These are phyloP conservation scores for Karstenula rhodostoma DNA, from an alignment of 2,329 filamentous ascomycete species.

Conservation along the genomic window DNA sequence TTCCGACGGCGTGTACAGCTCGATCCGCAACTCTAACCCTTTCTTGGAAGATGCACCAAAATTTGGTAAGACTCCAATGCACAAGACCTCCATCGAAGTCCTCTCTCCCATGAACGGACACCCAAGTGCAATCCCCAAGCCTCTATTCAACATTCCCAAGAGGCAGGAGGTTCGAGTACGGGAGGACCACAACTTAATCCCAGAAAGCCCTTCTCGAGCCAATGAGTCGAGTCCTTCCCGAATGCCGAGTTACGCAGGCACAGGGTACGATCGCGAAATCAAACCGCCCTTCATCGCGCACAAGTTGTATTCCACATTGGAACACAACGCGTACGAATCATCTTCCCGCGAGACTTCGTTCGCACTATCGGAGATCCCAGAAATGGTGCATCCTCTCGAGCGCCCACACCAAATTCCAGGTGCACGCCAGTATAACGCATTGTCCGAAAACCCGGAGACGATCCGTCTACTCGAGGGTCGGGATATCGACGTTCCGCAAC, in stretches of 20 bases:
- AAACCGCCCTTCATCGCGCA: constrained; percentile 4
- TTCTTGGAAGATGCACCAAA: constrained; percentile 17
- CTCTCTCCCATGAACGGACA: constrained; percentile 26
- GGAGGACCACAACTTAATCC: neutral
- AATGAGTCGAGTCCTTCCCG: constrained; percentile 16
- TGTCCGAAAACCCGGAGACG: neutral
- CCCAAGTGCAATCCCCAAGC: constrained; percentile 30
- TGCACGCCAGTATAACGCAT: neutral
- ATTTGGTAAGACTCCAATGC: neutral
- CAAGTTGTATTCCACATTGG: constrained; percentile 10
- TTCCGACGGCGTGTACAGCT: constrained; percentile 27
- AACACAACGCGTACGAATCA: constrained; percentile 4
- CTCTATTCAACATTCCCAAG: constrained; percentile 16
- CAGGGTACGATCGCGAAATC: constrained; percentile 30
- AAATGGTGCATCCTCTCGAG: neutral
- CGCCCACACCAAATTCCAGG: neutral
- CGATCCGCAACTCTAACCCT: constrained; percentile 27
- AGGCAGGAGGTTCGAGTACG: neutral
- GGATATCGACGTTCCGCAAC: neutral
- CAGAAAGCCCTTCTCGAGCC: constrained; percentile 1
- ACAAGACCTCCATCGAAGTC: neutral
- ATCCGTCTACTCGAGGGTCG: neutral
- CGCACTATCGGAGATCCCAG: constrained; percentile 9
- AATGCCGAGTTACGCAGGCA: constrained; percentile 37
- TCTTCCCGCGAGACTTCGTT: neutral